Evolutionary conservation across 441 rosid species (phyloP), one percentile per base, ranked within the genome.

Genomic region (Mallotus japonicus): DNA sequence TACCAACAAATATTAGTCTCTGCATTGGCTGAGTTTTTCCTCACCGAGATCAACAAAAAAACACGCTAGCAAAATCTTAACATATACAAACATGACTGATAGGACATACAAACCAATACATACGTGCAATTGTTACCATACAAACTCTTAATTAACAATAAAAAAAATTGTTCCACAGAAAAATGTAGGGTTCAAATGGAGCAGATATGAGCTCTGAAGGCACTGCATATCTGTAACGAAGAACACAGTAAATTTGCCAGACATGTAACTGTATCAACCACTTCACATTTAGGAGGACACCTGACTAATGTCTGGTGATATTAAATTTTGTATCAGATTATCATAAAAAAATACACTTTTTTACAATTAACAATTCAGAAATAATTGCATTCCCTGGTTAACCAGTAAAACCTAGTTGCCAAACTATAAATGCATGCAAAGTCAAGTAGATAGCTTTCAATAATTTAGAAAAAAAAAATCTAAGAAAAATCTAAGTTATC

Each of bases 261-360:
- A 85, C 89, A 44, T 50, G 92, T 87, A 92, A 89, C 95, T 78
- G 89, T 82, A 89, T 86, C 89, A 75, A 77, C 92, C 87, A 75
- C 77, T 12, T 13, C 62, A 65, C 16, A 54, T 62, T 74, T 66
- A 65, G 79, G 85, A 71, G 76, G 87, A 88, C 70, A 89, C 95
- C 73, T 92, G 92, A 92, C 96, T 86, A 74, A 85, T 75, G 87
- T 64, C 90, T 87, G 96, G 91, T 8, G 8, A 50, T 13, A 50
- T 11, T 3, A 50, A 13, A 50, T 14, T 19, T 6, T 37, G 6
- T 37, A 37, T 37, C 40, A 37, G 40, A 37, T 37, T 4, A 37
- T 37, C 6, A 37, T 37, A 37, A 37, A 37, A 37, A 37, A 37
- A 37, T 37, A 37, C 37, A 34, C 37, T 34, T 34, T 34, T 34